Percentiles rank a stretch among this genome's conserved stretches.
phyloP scores from a whole-genome alignment of 352 stramenopile genomes.

The Phytophthora litchii region DNA sequence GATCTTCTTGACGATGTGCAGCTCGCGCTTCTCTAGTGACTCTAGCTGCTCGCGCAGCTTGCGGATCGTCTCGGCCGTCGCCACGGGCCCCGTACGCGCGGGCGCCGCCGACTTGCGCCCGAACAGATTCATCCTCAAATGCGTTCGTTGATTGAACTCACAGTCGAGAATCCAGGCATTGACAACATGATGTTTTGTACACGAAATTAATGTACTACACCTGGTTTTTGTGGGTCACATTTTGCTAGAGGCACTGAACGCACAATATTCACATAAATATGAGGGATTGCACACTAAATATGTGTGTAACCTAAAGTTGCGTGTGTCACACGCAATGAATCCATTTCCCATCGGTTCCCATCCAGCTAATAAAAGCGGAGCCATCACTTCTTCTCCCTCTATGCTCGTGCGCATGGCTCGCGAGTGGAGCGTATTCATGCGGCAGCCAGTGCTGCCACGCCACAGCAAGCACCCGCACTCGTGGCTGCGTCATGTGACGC shows the following conservation, averaged over 20 bases:
- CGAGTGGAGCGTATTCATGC: slow-evolving; percentile 59
- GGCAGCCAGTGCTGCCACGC: slow-evolving; percentile 65
- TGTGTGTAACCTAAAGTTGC: no score
- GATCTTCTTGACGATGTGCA: slow-evolving; percentile 98
- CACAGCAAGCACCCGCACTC: slow-evolving; percentile 36
- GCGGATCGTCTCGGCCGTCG: slow-evolving; percentile 90
- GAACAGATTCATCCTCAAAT: slow-evolving; percentile 83
- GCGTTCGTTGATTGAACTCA: background rate
- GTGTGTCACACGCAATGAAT: slow-evolving; percentile 16
- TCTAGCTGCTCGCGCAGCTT: slow-evolving; percentile 91
- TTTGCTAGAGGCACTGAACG: no score
- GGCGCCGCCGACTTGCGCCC: slow-evolving; percentile 75
- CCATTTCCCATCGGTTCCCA: slow-evolving; percentile 27
- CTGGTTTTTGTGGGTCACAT: no score
- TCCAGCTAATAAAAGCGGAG: no score
- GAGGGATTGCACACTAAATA: no score
- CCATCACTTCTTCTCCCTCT: no score
- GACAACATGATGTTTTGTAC: background rate
- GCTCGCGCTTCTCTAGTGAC: slow-evolving; percentile 93
- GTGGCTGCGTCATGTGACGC: slow-evolving; percentile 49
- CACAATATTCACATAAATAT: no score
- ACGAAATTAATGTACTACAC: no score
- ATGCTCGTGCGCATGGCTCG: slow-evolving; percentile 30
- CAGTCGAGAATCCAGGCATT: slow-evolving; percentile 12
- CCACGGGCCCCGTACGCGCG: slow-evolving; percentile 52